Evolutionary conservation across 768 basidiomycete genomes (phyloP), one percentile per base, ranked within the genome.

Genomic region (Suillus subluteus): DNA sequence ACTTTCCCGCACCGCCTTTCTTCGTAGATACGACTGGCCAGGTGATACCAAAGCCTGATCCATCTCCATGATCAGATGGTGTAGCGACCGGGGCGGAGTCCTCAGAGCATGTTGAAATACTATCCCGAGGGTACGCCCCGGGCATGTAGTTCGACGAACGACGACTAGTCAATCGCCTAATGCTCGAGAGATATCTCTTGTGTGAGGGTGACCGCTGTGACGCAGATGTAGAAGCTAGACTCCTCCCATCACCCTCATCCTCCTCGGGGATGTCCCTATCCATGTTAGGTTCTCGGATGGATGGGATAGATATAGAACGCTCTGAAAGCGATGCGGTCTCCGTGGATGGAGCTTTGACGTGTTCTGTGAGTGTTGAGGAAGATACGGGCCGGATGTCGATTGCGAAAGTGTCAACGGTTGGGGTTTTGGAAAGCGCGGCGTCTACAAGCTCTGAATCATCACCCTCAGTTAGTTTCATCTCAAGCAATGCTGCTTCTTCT

Each of bases 101-200:
- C 68, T 92, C 90, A 7, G 88, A 89, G 0, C 89, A 91, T 64
- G 88, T 77, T 32, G 88, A 89, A 62, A 86, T 79, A 71, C 91
- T 92, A 43, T 86, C 78, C 18, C 91, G 83, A 30, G 84, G 80
- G 63, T 84, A 82, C 2, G 80, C 68, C 11, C 76, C 80, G 40
- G 82, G 79, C 67, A 81, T 74, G 65, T 81, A 69, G 26, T 80
- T 75, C 11, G 80, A 79, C 5, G 84, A 77, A 38, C 80, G 76
- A 58, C 76, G 76, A 43, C 70, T 5, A 8, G 83, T 83, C 61
- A 84, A 79, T 52, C 84, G 79, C 58, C 83, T 79, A 62, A 88
- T 82, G 43, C 81, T 80, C 5, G 83, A 74, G 54, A 90, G 82
- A 64, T 87, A 83, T 8, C 82, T 81, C 23, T 70, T 74, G 64